Percentiles rank a stretch among this genome's conserved stretches.
phyloP scores from a whole-genome alignment of 164 flowering plant genomes.

The Piper longum region DNA sequence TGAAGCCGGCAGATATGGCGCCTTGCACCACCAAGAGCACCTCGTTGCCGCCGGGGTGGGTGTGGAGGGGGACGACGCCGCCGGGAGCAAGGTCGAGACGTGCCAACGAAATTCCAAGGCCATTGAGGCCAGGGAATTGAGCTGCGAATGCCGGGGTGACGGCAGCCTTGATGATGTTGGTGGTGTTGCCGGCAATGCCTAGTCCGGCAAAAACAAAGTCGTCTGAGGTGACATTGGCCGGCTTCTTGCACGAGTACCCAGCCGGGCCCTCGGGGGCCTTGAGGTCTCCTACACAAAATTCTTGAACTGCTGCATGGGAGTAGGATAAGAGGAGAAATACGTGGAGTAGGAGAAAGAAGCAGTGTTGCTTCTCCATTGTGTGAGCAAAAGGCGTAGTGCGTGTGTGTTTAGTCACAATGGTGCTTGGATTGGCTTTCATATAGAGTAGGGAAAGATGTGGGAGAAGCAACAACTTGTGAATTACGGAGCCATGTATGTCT shows the following conservation, averaged over 20 bases:
- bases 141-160: constrained; percentile 56
- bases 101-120: constrained; percentile 63
- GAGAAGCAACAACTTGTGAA: too few species aligned
- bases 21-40: constrained; percentile 32
- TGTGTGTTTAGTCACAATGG: not conserved
- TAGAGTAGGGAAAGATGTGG: not conserved
- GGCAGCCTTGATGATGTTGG: constrained; percentile 59
- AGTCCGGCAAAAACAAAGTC: constrained; percentile 61
- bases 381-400: not conserved
- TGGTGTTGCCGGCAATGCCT: constrained; percentile 46
- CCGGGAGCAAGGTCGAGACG: constrained; percentile 48
- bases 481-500: too few species aligned
- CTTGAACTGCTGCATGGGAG: constrained; percentile 21
- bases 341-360: constrained; percentile 9
- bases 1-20: constrained; percentile 35
- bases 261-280: constrained; percentile 32
- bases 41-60: constrained; percentile 44
- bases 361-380: constrained; percentile 2
- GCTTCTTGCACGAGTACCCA: constrained; percentile 63
- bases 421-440: not conserved
- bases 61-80: constrained; percentile 73
- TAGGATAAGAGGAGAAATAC: constrained; percentile 15
- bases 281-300: constrained; percentile 73
- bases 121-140: constrained; percentile 61
- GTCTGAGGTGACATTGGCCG: constrained; percentile 27